These are phyloP conservation scores for Neonectria magnoliae DNA, from an alignment of 2,329 filamentous ascomycete genomes.

Conservation along the genomic window DNA sequence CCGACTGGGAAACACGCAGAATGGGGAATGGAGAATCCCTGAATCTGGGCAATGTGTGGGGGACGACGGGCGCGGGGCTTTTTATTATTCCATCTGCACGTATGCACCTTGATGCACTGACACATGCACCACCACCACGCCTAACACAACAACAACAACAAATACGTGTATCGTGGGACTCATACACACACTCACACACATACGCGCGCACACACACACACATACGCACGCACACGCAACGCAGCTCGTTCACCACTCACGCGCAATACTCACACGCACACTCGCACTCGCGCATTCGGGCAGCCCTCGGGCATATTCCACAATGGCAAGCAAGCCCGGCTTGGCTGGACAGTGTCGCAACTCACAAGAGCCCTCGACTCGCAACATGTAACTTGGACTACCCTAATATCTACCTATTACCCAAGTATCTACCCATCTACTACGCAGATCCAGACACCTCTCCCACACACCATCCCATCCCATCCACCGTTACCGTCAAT, in stretches of 20 bases:
- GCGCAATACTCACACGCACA: neutral
- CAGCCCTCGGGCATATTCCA: slow-evolving; percentile 12
- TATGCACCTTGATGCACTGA: neutral
- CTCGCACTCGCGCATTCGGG: neutral
- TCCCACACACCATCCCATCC: neutral
- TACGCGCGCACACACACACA: too few species aligned
- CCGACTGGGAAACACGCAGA: neutral
- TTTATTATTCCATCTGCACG: neutral
- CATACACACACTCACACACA: slow-evolving; percentile 12
- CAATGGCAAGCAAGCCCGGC: neutral
- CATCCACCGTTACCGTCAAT: slow-evolving; percentile 5
- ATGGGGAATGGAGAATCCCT: neutral
- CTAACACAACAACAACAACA: neutral
- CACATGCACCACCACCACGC: neutral
- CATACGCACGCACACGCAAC: neutral
- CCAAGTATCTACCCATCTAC: too few species aligned
- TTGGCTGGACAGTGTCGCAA: neutral
- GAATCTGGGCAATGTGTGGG: neutral
- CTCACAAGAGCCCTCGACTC: neutral
- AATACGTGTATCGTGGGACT: neutral
- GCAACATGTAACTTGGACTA: too few species aligned
- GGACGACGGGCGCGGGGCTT: neutral
- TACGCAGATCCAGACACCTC: neutral
- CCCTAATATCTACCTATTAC: too few species aligned
- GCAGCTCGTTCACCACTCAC: neutral